Conservation (phyloP, 352 stramenopile species). For the Pythium chondricola region DNA sequence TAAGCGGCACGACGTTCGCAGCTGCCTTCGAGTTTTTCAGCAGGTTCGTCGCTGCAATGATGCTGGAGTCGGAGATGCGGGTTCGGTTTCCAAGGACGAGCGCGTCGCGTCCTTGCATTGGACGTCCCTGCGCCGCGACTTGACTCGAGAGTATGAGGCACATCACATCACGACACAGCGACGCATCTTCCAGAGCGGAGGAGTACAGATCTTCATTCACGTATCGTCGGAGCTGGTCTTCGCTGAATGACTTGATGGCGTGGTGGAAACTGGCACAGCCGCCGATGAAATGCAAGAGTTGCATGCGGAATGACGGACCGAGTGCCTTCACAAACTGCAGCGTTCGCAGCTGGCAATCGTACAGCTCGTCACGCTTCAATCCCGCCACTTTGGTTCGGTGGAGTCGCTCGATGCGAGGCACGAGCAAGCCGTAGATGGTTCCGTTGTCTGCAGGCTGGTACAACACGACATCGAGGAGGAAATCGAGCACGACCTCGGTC, state of each 20-base stretch:
- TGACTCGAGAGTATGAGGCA: constrained; percentile 58
- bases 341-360: constrained; percentile 47
- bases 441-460: constrained; percentile 24
- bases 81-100: constrained; percentile 40
- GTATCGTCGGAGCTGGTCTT: constrained; percentile 56
- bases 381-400: constrained; percentile 35
- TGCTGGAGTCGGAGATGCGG: constrained; percentile 47
- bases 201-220: constrained; percentile 48
- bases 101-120: constrained; percentile 32
- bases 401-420: constrained; percentile 41
- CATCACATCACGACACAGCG: constrained; percentile 33
- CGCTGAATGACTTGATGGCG: constrained; percentile 54
- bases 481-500: constrained; percentile 48
- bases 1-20: constrained; percentile 48
- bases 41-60: constrained; percentile 44
- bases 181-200: constrained; percentile 32
- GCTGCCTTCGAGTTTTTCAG: constrained; percentile 45
- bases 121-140: constrained; percentile 28
- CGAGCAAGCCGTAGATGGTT: constrained; percentile 35
- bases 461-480: constrained; percentile 63
- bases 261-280: constrained; percentile 61
- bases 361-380: constrained; percentile 40
- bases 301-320: background rate
- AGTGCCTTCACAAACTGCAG: constrained; percentile 53
- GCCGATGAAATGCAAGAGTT: constrained; percentile 38